Evolutionary conservation across 2,329 filamentous ascomycete genomes (phyloP).

Genomic region (Septoria linicola): DNA sequence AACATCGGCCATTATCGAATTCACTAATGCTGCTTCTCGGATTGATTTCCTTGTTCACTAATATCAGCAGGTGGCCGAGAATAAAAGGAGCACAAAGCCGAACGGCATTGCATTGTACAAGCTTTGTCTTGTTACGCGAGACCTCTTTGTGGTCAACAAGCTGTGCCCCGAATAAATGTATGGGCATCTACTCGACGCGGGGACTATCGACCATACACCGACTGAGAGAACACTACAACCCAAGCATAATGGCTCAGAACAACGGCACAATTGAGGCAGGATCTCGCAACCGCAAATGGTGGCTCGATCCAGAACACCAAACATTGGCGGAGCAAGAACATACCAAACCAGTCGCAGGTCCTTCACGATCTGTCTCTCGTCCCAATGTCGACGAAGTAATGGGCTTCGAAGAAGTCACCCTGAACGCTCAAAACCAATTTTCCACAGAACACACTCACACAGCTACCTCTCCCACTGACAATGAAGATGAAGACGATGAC

Average conservation of each 20-base stretch:
- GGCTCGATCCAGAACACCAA: neutral
- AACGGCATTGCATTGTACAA: neutral
- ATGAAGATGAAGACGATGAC: conserved; percentile 10
- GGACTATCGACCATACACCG: no score
- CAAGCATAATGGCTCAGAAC: neutral
- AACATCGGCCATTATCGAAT: no score
- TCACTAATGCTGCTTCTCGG: no score
- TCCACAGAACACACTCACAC: neutral
- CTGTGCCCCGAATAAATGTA: neutral
- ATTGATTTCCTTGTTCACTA: neutral
- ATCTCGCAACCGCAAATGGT: neutral
- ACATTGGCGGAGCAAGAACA: no score
- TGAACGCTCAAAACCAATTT: neutral
- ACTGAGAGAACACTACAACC: no score
- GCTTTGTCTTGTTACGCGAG: neutral
- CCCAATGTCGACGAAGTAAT: neutral
- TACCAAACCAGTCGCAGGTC: neutral
- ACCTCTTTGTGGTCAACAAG: neutral
- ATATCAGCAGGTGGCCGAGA: neutral
- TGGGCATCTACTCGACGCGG: no score
- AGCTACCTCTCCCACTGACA: neutral
- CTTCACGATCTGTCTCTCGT: neutral
- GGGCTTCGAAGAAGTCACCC: conserved; percentile 17
- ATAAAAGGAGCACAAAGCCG: neutral
- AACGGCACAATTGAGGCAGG: neutral